Evolutionary conservation across 2,329 filamentous ascomycete genomes (phyloP), one percentile per base, ranked within the genome.

Genomic region (Colletotrichum sp.): DNA sequence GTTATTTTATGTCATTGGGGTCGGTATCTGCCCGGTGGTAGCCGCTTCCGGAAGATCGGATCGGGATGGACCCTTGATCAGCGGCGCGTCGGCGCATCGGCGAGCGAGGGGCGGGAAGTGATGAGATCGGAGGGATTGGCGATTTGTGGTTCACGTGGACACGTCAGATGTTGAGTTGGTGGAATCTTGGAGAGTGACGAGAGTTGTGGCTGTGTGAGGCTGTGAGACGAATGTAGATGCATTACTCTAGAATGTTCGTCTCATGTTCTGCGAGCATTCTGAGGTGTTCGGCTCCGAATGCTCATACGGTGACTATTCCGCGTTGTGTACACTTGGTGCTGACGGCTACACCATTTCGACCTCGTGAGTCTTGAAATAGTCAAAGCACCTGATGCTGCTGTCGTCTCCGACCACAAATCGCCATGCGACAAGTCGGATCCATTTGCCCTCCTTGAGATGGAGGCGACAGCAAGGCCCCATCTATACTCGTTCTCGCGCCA

Each of bases 21-120:
- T n/a, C 18, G 65, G 3, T 4, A 52, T 13, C 44, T 1, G 26
- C 48, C 57, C 71, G 71, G 65, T 22, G 24, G 28, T 64, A 74
- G 64, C 57, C 74, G 74, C 22, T 52, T 28, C 44, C 59, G 60
- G 65, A 64, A 32, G 65, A 36, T 59, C 48, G 22, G 63, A 57
- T 73, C 26, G 48, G 44, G 57, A 75, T 15, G 66, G 32, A 74
- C 66, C 57, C 24, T 65, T 39, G 26, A 32, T 55, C 13, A 34
- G 36, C 67, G 18, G 36, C 32, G 15, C 62, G 66, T 30, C 66
- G 13, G 44, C 34, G 63, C 18, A 60, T 74, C 59, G 74, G 36
- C 74, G 12, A 69, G 39, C 26, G 6, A 28, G 5, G 16, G 18
- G 59, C 8, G 22, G 18, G 44, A 32, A n/a, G n/a, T 13, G 28